phyloP scores from a whole-genome alignment of 78 protist genomes.

The Dictyostelium citrinum region DNA sequence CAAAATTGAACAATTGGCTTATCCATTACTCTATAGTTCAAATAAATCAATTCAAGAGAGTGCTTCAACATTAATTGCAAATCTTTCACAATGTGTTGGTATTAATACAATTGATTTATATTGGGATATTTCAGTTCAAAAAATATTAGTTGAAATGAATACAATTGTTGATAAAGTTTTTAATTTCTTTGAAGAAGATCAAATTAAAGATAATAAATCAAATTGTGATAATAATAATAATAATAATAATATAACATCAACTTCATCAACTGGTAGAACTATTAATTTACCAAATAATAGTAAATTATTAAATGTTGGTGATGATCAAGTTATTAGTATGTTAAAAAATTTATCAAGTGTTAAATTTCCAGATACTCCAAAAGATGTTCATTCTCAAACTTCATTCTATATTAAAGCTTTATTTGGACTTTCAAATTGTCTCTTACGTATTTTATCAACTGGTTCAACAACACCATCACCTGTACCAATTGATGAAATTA shows the following conservation, averaged over 20 bases:
- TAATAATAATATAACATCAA: neutral
- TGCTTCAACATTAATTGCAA: neutral
- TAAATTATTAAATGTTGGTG: slow-evolving; percentile 4
- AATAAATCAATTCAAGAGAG: slow-evolving; percentile 20
- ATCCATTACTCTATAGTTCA: slow-evolving; percentile 7
- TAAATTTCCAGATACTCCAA: neutral
- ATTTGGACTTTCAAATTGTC: slow-evolving; percentile 5
- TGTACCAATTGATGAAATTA: slow-evolving; percentile 51
- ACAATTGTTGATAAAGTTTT: neutral
- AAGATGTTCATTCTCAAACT: neutral
- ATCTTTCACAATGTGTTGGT: slow-evolving; percentile 26
- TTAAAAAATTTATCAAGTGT: neutral
- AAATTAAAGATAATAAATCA: neutral
- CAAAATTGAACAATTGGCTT: slow-evolving; percentile 2
- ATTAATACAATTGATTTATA: slow-evolving; percentile 18
- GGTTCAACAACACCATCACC: neutral
- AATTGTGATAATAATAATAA: neutral
- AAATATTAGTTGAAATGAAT: slow-evolving; percentile 3
- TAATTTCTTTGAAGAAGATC: slow-evolving; percentile 8
- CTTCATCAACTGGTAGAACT: neutral
- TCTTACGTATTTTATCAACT: neutral
- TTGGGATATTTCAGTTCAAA: slow-evolving; percentile 53
- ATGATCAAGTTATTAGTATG: slow-evolving; percentile 6
- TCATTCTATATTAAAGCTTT: neutral
- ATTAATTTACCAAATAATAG: neutral